Evolutionary conservation across 768 basidiomycete species (phyloP), one percentile per base, ranked within the genome.

Genomic region (Mrakia blollopis): DNA sequence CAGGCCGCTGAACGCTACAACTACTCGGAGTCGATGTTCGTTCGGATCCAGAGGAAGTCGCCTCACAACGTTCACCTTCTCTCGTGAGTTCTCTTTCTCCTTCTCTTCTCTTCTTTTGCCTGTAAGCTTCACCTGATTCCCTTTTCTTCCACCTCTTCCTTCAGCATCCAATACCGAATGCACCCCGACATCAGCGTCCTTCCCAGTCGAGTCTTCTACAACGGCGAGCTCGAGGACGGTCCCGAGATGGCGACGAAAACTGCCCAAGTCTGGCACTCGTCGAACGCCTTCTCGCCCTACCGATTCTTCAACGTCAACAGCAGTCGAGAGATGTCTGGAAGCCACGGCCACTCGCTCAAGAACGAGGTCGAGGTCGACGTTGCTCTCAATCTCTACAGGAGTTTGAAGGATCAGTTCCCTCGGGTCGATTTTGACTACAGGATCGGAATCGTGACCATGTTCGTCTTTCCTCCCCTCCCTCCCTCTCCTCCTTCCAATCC

Each of bases 151-250:
- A 13, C 35, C 44, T 11, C 44, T 60, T 16, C 21, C 13, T 70
- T 32, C 39, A 98, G 96, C 80, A 98, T 99, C 60, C 97, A 99
- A 85, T 99, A 99, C 82, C 95, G 97, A 79, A 99, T 99, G 97
- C 95, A 99, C 82, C 96, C 96, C 1, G 90, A 92, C 72, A 98
- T 98, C 81, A 96, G 94, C 79, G 86, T 86, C 71, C 87, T 99
- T 25, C 97, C 97, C 0, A 97, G 94, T 77, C 87, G 86, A 65
- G 84, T 94, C 2, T 99, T 99, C 85, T 99, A 99, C 82, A 85
- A 89, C 73, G 89, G 89, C 10, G 86, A 88, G 50, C 85, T 99
- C 14, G 85, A 88, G 62, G 93, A 99, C 82, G 97, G 97, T 0
- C 94, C 93, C 4, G 87, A 88, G 68, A 98, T 99, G 95, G 91